phyloP scores from a whole-genome alignment of 768 basidiomycete species.

The Artomyces pyxidatus region DNA sequence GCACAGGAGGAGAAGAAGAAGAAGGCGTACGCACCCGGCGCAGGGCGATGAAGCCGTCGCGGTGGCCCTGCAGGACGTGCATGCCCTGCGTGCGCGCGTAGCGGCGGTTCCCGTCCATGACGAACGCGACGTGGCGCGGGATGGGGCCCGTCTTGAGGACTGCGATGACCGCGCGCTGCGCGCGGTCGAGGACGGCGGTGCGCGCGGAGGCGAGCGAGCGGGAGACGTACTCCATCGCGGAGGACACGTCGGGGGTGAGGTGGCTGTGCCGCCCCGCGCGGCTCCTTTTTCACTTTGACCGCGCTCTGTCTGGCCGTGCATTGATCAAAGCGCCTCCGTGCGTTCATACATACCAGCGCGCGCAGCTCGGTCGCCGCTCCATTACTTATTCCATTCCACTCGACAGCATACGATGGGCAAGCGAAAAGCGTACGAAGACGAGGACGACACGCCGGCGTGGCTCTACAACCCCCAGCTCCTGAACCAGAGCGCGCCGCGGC shows the following conservation, averaged over 20 bases:
- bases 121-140: conserved; percentile 86
- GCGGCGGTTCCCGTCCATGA: conserved; percentile 96
- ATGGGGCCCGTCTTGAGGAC: conserved; percentile 78
- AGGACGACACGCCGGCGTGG: no score
- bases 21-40: conserved; percentile 48
- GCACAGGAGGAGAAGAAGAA: neutral
- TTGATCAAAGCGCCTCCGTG: no score
- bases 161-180: conserved; percentile 45
- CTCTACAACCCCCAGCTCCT: conserved; percentile 4
- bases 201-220: conserved; percentile 19
- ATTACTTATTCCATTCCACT: no score
- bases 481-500: conserved; percentile 11
- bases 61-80: conserved; percentile 71
- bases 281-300: no score
- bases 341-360: conserved; percentile 1
- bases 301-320: no score
- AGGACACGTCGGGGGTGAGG: neutral
- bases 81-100: conserved; percentile 69
- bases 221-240: conserved; percentile 18
- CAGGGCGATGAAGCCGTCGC: conserved; percentile 74
- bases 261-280: neutral
- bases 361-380: no score
- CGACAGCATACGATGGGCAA: no score
- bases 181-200: conserved; percentile 14
- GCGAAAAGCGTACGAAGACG: conserved; percentile 14